Conservation (phyloP, 331 rosid genomes). For the Malus hybrid region DNA sequence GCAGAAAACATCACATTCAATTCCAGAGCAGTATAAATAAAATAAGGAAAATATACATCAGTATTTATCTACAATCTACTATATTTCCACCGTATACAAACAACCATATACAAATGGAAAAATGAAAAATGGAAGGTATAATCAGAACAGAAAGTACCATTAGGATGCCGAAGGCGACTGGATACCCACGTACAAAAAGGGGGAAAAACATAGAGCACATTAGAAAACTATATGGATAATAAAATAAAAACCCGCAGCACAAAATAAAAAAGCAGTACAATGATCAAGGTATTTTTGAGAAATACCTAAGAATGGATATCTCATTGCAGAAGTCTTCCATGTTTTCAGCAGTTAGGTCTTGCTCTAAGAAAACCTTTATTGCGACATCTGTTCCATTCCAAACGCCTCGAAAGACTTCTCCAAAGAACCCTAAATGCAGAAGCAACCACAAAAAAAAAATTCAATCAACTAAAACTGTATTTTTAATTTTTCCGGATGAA, state of each 20-base stretch:
- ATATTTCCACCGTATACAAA: background rate
- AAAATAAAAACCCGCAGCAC: conserved; percentile 9
- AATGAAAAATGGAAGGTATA: conserved; percentile 13
- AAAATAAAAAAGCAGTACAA: conserved; percentile 2
- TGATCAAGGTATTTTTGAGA: conserved; percentile 3
- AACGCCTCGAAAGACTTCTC: conserved; percentile 92
- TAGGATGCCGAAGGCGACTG: conserved; percentile 99
- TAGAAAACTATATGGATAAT: conserved; percentile 21
- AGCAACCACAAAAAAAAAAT: background rate
- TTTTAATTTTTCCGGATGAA: background rate
- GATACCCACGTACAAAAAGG: conserved; percentile 14
- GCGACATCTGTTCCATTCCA: conserved; percentile 99
- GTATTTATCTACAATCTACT: background rate
- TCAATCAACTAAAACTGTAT: background rate
- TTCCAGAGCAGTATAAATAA: conserved; percentile 13
- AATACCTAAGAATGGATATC: conserved; percentile 89
- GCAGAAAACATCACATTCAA: conserved; percentile 34
- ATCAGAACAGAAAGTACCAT: conserved; percentile 51
- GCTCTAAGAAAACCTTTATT: conserved; percentile 91
- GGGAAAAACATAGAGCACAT: conserved; percentile 20
- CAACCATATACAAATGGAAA: background rate
- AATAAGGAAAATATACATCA: conserved; percentile 3
- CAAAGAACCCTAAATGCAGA: conserved; percentile 72
- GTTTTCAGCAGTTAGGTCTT: conserved; percentile 91
- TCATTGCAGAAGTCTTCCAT: conserved; percentile 99